A percentile compares a stretch with the other conserved stretches of the same genome.
Evolutionary conservation across 345 rosid species (phyloP).

Genomic region (Bruguiera sexangula): DNA sequence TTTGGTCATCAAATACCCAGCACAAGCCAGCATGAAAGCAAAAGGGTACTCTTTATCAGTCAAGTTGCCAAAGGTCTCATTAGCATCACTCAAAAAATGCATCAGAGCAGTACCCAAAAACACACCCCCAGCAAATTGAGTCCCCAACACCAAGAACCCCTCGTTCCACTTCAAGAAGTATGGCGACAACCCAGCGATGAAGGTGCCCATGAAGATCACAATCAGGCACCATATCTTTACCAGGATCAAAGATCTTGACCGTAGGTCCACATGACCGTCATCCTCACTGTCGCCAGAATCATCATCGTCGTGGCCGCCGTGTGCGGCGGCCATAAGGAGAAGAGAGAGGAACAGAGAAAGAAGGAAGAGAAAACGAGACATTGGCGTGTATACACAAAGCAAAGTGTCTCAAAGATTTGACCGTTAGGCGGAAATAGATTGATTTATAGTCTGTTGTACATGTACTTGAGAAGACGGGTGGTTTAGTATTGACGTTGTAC

Average conservation of each 20-base stretch:
- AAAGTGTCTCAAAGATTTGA: no score
- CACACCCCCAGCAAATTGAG: conserved; percentile 82
- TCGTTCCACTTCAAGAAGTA: conserved; percentile 81
- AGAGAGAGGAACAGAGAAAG: conserved; percentile 40
- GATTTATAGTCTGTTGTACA: no score
- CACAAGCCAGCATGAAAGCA: conserved; percentile 78
- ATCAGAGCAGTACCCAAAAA: conserved; percentile 82
- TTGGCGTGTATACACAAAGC: neutral
- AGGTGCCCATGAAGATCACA: conserved; percentile 58
- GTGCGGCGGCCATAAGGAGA: conserved; percentile 48
- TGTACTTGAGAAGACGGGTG: no score
- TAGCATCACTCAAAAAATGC: conserved; percentile 79
- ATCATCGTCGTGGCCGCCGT: conserved; percentile 37
- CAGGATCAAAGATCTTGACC: conserved; percentile 45
- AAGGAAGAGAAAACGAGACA: conserved; percentile 41
- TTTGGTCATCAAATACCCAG: conserved; percentile 73
- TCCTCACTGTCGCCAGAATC: conserved; percentile 11
- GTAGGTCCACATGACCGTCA: conserved; percentile 32
- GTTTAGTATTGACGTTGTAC: no score
- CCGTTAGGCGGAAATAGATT: no score
- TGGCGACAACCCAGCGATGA: conserved; percentile 64
- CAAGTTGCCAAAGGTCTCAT: conserved; percentile 63
- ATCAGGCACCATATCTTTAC: conserved; percentile 68
- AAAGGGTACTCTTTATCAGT: conserved; percentile 58
- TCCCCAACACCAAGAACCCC: conserved; percentile 68